Base-by-base conservation (phyloP, 1,139 yeast genomes). In the Hansenula sp. region DNA sequence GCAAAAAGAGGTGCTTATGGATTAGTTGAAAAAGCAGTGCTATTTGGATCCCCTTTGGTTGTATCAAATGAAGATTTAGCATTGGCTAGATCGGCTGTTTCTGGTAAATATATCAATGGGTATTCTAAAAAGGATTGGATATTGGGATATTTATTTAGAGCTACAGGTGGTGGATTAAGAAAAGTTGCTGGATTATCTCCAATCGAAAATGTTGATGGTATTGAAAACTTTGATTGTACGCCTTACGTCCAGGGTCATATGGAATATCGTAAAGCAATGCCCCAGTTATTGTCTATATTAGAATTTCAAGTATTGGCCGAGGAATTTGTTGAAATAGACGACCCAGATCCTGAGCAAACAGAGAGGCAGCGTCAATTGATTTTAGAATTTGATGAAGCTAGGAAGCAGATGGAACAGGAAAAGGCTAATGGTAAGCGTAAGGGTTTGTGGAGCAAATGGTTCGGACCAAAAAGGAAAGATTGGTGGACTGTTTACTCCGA, bases 111-210 rank as follows among this genome's bases (percentile, higher is more conserved):
- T 60, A 79, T 93, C 36, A 93, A 90, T 63, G 98, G 97, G 0
- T 94, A 80, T 62, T 87, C 96, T 3, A 79, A 81, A 52, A 90
- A 86, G 58, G 99, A 94, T 66, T 94, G 99, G 99, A 84, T 94
- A 51, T 71, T 94, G 48, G 99, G 99, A 0, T 94, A 94, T 63
- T 67, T 94, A 36, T 94, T 93, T 65, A 74, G 99, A 53, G 99
- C 99, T 1, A 91, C 98, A 0, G 82, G 94, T 45, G 98, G 99
- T 45, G 98, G 99, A 0, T 71, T 94, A 41, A 84, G 87, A 58
- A 77, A 87, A 15, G 94, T 94, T 41, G 94, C 94, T 9, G 99
- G 99, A 0, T 71, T 94, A 35, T 82, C 96, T 0, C 84, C 93
- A 1, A 76, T 91, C 34, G 81, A 79, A 38, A 73, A 69, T 40